These are phyloP conservation scores for Hordeum vulgare DNA, from an alignment of 176 grass and related monocot genomes.

Conservation along the genomic window MorexV3_pseudomolecules_assembly NC_058522.1:557276305-557276804, in stretches of 20 bases:
- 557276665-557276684: not conserved
- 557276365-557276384: not conserved
- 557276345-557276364: not conserved
- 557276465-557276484: not conserved
- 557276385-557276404: not conserved
- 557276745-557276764: not conserved
- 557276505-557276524: not conserved
- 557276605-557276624: not conserved
- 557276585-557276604: not conserved
- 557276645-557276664: not conserved
- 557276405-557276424: not conserved
- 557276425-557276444: conserved; percentile 17
- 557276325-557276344: not conserved
- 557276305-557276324: not conserved
- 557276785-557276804: not conserved
- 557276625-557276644: not conserved
- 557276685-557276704: not conserved
- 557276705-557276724: not conserved
- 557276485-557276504: conserved; percentile 21
- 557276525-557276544: not conserved
- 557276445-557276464: conserved; percentile 8
- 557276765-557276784: not conserved
- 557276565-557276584: not conserved
- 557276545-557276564: not conserved
- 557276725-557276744: too few relatives aligned